These are phyloP conservation scores for Colletotrichum tanaceti DNA, from an alignment of 2,329 filamentous ascomycete genomes.

Conservation along the genomic window DNA sequence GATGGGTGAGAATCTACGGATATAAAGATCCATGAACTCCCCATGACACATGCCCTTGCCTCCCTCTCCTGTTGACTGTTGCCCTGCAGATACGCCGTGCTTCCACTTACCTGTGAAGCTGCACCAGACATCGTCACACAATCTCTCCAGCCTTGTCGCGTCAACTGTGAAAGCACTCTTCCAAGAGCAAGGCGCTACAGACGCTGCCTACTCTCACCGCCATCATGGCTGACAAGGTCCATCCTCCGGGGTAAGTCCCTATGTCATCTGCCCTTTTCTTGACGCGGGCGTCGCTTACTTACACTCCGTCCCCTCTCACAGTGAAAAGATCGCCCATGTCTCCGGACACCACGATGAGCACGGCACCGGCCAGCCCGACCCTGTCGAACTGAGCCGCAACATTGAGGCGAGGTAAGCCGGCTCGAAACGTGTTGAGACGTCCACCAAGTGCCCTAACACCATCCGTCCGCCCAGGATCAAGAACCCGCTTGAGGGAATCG, in stretches of 20 bases:
- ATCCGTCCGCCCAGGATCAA: constrained; percentile 51
- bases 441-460: background rate
- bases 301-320: background rate
- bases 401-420: constrained; percentile 57
- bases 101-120: constrained; percentile 22
- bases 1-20: constrained; percentile 1
- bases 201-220: constrained; percentile 7
- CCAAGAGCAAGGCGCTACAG: background rate
- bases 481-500: constrained; percentile 62
- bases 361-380: constrained; percentile 32
- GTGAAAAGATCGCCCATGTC: constrained; percentile 46
- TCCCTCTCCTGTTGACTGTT: background rate
- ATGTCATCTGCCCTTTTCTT: background rate
- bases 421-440: background rate
- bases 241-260: constrained; percentile 13
- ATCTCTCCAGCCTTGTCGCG: background rate
- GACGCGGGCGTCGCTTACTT: background rate
- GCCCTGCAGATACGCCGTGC: constrained; percentile 9
- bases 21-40: constrained; percentile 35
- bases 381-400: constrained; percentile 51
- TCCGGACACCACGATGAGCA: constrained; percentile 46
- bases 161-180: background rate
- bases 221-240: constrained; percentile 36
- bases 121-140: background rate
- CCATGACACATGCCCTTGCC: constrained; percentile 11